Conservation (phyloP, 1,284 basidiomycete species). For the Takashimella koratensis region DNA sequence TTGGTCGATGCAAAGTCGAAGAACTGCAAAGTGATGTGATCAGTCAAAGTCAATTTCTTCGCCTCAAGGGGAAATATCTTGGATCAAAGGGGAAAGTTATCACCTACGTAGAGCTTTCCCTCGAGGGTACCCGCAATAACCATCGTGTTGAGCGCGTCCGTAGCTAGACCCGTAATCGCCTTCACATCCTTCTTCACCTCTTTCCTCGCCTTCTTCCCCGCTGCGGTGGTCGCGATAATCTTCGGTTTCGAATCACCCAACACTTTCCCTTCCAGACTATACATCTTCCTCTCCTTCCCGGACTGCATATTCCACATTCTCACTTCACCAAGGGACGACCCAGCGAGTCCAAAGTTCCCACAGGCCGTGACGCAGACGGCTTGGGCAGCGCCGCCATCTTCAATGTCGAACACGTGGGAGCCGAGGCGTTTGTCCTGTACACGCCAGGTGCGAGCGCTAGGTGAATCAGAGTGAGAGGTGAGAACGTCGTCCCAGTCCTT, state of each 20-base stretch:
- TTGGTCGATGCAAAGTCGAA: conserved; percentile 90
- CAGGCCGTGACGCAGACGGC: conserved; percentile 89
- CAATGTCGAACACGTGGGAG: conserved; percentile 55
- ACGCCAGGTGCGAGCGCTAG: conserved; percentile 78
- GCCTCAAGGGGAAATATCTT: background rate
- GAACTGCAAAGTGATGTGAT: no score
- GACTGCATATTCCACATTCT: conserved; percentile 96
- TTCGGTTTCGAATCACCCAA: conserved; percentile 56
- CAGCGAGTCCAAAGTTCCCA: conserved; percentile 89
- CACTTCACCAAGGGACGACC: conserved; percentile 73
- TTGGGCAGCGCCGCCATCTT: conserved; percentile 52
- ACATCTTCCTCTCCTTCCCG: conserved; percentile 77
- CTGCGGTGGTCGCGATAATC: conserved; percentile 32
- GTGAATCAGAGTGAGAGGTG: conserved; percentile 79
- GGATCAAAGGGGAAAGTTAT: background rate
- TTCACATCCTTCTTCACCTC: conserved; percentile 55
- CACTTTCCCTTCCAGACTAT: conserved; percentile 57
- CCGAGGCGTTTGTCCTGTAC: conserved; percentile 78
- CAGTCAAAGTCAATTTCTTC: background rate
- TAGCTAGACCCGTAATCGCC: conserved; percentile 74
- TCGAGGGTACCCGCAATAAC: conserved; percentile 82
- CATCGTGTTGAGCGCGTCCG: conserved; percentile 77
- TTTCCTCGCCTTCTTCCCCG: conserved; percentile 44
- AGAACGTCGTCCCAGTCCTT: conserved; percentile 99
- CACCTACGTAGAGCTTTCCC: conserved; percentile 76